Percentiles rank a stretch among this genome's conserved stretches.
These are phyloP conservation scores for Penicillium goetzii DNA, from an alignment of 495 filamentous ascomycete genomes.

Conservation along the genomic window DNA sequence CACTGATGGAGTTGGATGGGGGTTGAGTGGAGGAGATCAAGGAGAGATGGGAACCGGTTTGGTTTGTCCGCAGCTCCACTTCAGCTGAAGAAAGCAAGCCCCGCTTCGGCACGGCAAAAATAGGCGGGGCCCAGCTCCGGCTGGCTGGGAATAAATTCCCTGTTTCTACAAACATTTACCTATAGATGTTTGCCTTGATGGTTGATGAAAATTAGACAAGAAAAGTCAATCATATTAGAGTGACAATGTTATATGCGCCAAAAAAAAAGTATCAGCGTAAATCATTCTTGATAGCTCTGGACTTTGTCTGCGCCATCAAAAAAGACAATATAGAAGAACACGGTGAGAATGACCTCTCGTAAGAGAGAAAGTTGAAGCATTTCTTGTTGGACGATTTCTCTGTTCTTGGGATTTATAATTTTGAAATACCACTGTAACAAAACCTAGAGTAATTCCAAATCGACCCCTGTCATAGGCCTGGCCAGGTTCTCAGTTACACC, in stretches of 20 bases:
- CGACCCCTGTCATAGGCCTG: background rate
- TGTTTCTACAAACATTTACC: background rate
- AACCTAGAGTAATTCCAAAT: background rate
- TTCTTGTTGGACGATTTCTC: too few relatives aligned
- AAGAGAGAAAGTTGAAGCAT: too few relatives aligned
- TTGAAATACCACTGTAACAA: background rate
- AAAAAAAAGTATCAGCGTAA: too few relatives aligned
- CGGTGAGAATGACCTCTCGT: too few relatives aligned
- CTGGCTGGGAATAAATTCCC: background rate
- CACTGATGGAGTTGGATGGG: conserved; percentile 5
- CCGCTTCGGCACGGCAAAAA: conserved; percentile 9
- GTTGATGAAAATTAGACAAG: too few relatives aligned
- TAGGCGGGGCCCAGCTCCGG: background rate
- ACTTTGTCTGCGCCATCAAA: too few relatives aligned
- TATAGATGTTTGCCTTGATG: background rate
- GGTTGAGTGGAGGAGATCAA: conserved; percentile 10
- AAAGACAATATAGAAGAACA: too few relatives aligned
- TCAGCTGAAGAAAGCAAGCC: conserved; percentile 9
- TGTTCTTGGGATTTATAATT: too few relatives aligned
- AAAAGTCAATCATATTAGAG: too few relatives aligned
- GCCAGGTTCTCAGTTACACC: background rate
- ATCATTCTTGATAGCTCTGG: too few relatives aligned
- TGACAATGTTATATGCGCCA: too few relatives aligned
- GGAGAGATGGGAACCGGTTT: background rate
- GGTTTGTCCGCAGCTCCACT: conserved; percentile 9